Conservation (phyloP, 2,329 filamentous ascomycete species). For the Ceratocystis cacaofunesta region DNA sequence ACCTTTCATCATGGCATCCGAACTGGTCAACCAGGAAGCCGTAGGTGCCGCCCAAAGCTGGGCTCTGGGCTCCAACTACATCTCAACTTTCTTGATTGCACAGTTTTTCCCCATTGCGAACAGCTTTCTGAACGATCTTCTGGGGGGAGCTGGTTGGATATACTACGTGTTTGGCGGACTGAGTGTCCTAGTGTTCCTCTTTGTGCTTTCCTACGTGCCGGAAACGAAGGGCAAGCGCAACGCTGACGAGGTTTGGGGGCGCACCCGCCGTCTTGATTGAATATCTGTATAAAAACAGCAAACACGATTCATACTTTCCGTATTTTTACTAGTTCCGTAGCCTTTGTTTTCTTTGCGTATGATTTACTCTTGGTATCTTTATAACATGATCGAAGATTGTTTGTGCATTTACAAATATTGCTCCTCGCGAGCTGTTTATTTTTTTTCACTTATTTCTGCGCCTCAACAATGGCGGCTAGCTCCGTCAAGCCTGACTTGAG, state of each 20-base stretch:
- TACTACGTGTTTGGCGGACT: slow-evolving; percentile 83
- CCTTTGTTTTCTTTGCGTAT: neutral
- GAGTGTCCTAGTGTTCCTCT: slow-evolving; percentile 52
- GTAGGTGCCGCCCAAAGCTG: slow-evolving; percentile 86
- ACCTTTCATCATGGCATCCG: slow-evolving; percentile 84
- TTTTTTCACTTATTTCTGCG: slow-evolving; percentile 25
- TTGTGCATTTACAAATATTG: neutral
- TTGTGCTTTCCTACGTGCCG: slow-evolving; percentile 61
- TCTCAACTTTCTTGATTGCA: slow-evolving; percentile 80
- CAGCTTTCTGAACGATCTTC: slow-evolving; percentile 45
- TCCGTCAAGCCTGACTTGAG: slow-evolving; percentile 54
- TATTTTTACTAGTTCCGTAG: neutral
- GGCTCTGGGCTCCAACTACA: slow-evolving; percentile 74
- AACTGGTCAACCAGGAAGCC: slow-evolving; percentile 78
- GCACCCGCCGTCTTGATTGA: slow-evolving; percentile 40
- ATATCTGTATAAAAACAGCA: neutral
- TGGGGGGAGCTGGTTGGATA: slow-evolving; percentile 62
- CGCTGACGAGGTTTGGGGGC: slow-evolving; percentile 82
- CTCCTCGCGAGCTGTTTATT: neutral
- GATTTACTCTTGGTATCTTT: neutral
- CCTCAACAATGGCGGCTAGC: slow-evolving; percentile 36
- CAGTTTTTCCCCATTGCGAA: slow-evolving; percentile 91
- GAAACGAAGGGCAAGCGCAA: slow-evolving; percentile 79
- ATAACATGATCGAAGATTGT: neutral
- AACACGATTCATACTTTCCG: neutral